These are phyloP conservation scores for Lonicera japonica DNA, from an alignment of 129 eudicot species.

Conservation along the genomic window DNA sequence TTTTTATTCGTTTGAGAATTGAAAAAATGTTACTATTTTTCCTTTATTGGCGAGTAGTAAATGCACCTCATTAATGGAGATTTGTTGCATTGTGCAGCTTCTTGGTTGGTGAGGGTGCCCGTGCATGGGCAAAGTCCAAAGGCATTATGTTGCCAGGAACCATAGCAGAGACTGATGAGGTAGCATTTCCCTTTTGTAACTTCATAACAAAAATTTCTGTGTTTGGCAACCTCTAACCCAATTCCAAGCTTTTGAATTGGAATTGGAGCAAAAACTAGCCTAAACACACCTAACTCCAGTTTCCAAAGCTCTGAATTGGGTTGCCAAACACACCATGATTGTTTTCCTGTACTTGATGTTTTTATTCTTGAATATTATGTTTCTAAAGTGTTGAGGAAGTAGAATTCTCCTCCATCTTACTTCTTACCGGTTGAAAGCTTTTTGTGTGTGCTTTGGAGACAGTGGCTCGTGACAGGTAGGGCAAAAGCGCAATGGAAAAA, in stretches of 20 bases:
- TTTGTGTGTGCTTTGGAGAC: conserved; percentile 14
- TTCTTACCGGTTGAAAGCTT: neutral
- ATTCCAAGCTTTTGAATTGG: no score
- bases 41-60: neutral
- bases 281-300: no score
- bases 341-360: conserved; percentile 4
- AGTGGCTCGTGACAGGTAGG: conserved; percentile 87
- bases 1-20: no score
- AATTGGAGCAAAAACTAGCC: no score
- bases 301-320: no score
- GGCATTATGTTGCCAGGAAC: conserved; percentile 34
- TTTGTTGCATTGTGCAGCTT: conserved; percentile 41
- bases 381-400: neutral
- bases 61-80: conserved; percentile 7
- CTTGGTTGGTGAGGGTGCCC: conserved; percentile 93
- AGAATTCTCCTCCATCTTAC: neutral
- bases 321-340: no score
- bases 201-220: neutral
- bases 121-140: conserved; percentile 72
- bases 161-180: conserved; percentile 53
- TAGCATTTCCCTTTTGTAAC: conserved; percentile 13
- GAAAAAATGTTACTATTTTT: no score
- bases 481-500: conserved; percentile 70
- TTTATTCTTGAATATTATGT: conserved; percentile 1
- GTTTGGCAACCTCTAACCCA: no score